Percentiles rank a stretch among this genome's conserved stretches.
Conservation (phyloP, 2,329 filamentous ascomycete genomes). For the Sphaerulina vaccinii region DNA sequence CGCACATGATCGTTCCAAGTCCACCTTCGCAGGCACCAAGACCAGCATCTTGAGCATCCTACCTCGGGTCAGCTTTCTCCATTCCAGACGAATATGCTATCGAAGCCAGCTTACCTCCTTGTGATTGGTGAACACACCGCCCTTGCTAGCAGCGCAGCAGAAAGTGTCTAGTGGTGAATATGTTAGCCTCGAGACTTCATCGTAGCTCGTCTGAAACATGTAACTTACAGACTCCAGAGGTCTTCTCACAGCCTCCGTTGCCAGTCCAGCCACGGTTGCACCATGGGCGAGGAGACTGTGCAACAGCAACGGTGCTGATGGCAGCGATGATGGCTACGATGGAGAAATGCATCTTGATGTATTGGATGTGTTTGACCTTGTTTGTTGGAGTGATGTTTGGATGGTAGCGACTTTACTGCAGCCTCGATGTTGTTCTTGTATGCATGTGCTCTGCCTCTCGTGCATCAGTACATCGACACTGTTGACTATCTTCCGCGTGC, state of each 20-base stretch:
- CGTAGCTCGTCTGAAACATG: neutral
- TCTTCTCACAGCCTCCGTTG: slow-evolving; percentile 2
- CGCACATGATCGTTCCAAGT: slow-evolving; percentile 2
- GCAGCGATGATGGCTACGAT: slow-evolving; percentile 7
- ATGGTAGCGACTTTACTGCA: too few species aligned
- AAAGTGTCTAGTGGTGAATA: slow-evolving; percentile 8
- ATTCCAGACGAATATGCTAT: neutral
- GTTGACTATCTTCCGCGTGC: too few species aligned
- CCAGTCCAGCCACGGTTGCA: neutral
- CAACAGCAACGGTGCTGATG: slow-evolving; percentile 1
- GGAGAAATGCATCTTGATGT: slow-evolving; percentile 10
- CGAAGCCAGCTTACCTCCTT: neutral
- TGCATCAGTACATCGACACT: too few species aligned
- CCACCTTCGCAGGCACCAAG: slow-evolving; percentile 5
- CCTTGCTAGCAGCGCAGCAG: slow-evolving; percentile 5
- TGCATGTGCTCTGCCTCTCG: too few species aligned
- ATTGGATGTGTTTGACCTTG: too few species aligned
- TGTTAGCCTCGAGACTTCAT: too few species aligned
- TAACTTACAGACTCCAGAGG: neutral
- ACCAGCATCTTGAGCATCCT: slow-evolving; percentile 9
- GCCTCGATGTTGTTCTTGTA: too few species aligned
- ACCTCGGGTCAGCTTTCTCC: neutral
- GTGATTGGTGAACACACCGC: slow-evolving; percentile 2
- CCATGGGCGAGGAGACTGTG: slow-evolving; percentile 1
- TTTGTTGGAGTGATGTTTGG: too few species aligned